Base-by-base conservation (phyloP, 257 asterid species). In the Sherardia arvensis region DNA sequence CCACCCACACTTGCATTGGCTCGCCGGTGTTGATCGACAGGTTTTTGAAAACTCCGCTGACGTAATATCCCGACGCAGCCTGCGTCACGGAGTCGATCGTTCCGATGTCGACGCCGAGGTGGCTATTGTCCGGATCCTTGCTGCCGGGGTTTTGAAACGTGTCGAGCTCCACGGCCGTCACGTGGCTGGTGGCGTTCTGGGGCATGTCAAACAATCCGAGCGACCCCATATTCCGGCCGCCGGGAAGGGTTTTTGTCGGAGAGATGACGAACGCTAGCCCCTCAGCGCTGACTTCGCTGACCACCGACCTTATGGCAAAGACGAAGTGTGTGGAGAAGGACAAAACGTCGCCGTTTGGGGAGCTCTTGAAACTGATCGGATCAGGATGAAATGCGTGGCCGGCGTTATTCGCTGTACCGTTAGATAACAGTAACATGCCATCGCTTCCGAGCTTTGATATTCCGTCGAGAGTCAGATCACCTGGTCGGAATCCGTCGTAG, bases 321-420 rank as follows among this genome's bases (percentile, higher is more conserved):
- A 80, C 83, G 22, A 82, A 84, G 32, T 67, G 53, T 15, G 95
- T 81, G 57, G 90, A 82, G 61, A 87, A 87, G 3, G 92, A 82
- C 26, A 71, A 59, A 45, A 62, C 77, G 0, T 79, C 59, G 8
- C 68, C 62, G 43, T 69, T 73, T 3, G 73, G 5, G 21, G 81
- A 70, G 40, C 67, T 76, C 67, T 77, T 87, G 84, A 87, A 84
- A 5, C 9, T 2, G 1, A 84, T 7, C 5, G 86, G 88, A 64
- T 20, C 48, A 0, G 87, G 83, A 26, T 70, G 73, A 40, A 87
- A 84, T 45, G 85, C 92, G 30, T 84, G 87, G 12, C 92, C 86
- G 1, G 43, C 53, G 10, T 29, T 40, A 66, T 74, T 77, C 6
- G 27, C 65, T 51, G 84, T 76, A 29, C 61, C 66, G 63, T 82